Evolutionary conservation across 2,329 filamentous ascomycete species (phyloP).

Genomic region (Pyricularia sp.): DNA sequence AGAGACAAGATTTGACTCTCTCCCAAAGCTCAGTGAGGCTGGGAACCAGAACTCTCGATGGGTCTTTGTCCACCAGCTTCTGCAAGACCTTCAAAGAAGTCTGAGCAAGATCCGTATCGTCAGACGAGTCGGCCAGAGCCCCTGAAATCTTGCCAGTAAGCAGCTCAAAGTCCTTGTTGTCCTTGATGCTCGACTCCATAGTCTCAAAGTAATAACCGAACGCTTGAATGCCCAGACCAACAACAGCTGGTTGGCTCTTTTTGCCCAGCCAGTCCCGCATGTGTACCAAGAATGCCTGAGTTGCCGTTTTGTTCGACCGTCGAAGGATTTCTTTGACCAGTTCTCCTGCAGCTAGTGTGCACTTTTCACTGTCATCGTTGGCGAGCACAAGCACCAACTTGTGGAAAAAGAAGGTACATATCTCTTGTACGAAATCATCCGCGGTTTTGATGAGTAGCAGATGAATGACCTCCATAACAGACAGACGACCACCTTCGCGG

Average conservation of each 20-base stretch:
- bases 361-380: constrained; percentile 80
- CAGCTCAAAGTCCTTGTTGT: constrained; percentile 53
- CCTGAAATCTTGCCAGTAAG: constrained; percentile 42
- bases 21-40: constrained; percentile 57
- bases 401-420: constrained; percentile 70
- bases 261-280: constrained; percentile 67
- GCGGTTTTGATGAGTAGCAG: constrained; percentile 76
- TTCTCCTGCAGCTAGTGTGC: constrained; percentile 66
- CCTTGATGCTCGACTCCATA: constrained; percentile 28
- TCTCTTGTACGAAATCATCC: constrained; percentile 68
- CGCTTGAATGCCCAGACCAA: constrained; percentile 36
- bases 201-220: constrained; percentile 62
- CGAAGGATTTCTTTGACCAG: constrained; percentile 72
- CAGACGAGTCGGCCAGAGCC: constrained; percentile 37
- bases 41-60: constrained; percentile 47
- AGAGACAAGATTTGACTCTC: constrained; percentile 53
- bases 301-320: constrained; percentile 59
- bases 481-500: constrained; percentile 75
- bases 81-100: constrained; percentile 57
- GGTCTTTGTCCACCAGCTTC: constrained; percentile 54
- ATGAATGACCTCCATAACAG: constrained; percentile 84
- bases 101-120: constrained; percentile 60
- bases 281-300: constrained; percentile 56
- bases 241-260: constrained; percentile 43
- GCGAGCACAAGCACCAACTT: constrained; percentile 74